A percentile compares a stretch with the other conserved stretches of the same genome.
Evolutionary conservation across 2,329 filamentous ascomycete genomes (phyloP).

Genomic region (Niveomyces coronatus): DNA sequence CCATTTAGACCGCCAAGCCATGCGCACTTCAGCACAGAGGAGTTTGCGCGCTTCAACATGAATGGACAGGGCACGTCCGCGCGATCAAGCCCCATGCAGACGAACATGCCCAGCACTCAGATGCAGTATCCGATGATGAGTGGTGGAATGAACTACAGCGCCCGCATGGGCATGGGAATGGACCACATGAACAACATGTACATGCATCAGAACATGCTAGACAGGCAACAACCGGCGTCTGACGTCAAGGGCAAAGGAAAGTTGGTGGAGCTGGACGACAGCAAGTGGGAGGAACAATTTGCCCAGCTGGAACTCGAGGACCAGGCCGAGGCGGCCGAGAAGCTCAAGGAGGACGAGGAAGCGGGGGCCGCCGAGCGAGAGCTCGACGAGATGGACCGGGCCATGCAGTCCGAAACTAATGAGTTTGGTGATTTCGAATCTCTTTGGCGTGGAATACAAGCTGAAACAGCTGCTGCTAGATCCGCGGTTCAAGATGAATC

Average conservation of each 20-base stretch:
- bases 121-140: slow-evolving; percentile 52
- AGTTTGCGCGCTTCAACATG: slow-evolving; percentile 82
- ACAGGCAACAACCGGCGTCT: slow-evolving; percentile 36
- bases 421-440: slow-evolving; percentile 83
- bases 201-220: slow-evolving; percentile 30
- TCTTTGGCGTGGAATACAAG: slow-evolving; percentile 75
- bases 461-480: slow-evolving; percentile 60
- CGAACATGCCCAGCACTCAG: slow-evolving; percentile 34
- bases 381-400: slow-evolving; percentile 72
- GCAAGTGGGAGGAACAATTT: slow-evolving; percentile 95
- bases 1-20: slow-evolving; percentile 50
- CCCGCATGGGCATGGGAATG: slow-evolving; percentile 45
- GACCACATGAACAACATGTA: slow-evolving; percentile 44
- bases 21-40: slow-evolving; percentile 64
- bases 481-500: slow-evolving; percentile 58
- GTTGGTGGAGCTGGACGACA: slow-evolving; percentile 86
- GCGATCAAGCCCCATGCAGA: slow-evolving; percentile 50
- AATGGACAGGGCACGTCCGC: slow-evolving; percentile 44
- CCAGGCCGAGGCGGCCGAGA: slow-evolving; percentile 39
- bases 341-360: slow-evolving; percentile 52
- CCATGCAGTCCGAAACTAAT: slow-evolving; percentile 58
- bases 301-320: slow-evolving; percentile 70
- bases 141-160: slow-evolving; percentile 38
- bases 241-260: slow-evolving; percentile 75
- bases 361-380: slow-evolving; percentile 68